A percentile compares a stretch with the other conserved stretches of the same genome.
phyloP scores from a whole-genome alignment of 306 rosid species.

The Casuarina glauca region DNA sequence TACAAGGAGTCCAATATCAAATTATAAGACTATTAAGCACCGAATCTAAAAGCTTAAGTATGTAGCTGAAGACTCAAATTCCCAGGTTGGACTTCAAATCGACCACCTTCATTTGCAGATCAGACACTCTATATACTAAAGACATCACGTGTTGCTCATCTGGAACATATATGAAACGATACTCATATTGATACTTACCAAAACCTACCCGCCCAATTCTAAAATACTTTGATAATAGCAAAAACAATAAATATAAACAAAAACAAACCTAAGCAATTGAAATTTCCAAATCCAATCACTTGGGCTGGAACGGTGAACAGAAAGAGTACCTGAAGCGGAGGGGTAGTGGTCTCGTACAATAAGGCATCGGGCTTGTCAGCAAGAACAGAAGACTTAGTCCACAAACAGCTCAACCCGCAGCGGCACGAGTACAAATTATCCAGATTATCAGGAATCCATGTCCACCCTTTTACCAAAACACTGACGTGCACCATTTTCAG shows the following conservation, averaged over 20 bases:
- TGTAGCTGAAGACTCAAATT: background rate
- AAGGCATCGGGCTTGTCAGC: conserved; percentile 91
- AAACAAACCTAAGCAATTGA: background rate
- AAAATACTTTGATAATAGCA: background rate
- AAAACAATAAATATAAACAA: background rate
- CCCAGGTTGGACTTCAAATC: background rate
- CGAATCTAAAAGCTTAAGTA: background rate
- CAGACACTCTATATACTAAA: background rate
- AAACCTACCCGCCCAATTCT: background rate
- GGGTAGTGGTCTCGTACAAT: conserved; percentile 69
- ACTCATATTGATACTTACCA: background rate
- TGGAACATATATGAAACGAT: background rate
- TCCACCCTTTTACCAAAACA: conserved; percentile 85
- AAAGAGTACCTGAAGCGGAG: conserved; percentile 68
- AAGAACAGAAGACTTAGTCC: conserved; percentile 91
- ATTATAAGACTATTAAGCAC: background rate
- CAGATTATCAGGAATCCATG: conserved; percentile 96
- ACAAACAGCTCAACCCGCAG: conserved; percentile 90
- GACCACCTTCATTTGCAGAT: background rate
- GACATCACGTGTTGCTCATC: background rate
- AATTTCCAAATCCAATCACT: background rate
- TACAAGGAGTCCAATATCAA: too few relatives aligned
- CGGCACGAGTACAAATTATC: conserved; percentile 80
- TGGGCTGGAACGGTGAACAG: background rate
- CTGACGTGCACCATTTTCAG: conserved; percentile 53